A percentile compares a stretch with the other conserved stretches of the same genome.
These are phyloP conservation scores for Lentinula aciculospora DNA, from an alignment of 768 basidiomycete species.

Conservation along the genomic window DNA sequence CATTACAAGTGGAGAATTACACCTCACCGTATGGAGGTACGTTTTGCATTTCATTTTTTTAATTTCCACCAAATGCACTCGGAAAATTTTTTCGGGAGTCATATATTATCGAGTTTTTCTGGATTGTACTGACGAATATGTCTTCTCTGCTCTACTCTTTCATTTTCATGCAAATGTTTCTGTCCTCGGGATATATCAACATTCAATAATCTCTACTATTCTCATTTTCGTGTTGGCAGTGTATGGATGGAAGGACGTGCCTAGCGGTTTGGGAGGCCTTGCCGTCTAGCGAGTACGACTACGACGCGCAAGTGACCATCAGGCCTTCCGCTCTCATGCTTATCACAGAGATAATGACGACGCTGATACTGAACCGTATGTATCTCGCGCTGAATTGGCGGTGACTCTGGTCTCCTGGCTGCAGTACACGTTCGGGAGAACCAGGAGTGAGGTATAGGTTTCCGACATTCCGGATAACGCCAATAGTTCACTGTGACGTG, in stretches of 20 bases:
- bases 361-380: conserved; percentile 70
- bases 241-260: conserved; percentile 53
- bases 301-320: conserved; percentile 56
- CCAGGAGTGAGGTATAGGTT: too few species aligned
- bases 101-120: too few species aligned
- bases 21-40: conserved; percentile 64
- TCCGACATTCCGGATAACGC: not conserved
- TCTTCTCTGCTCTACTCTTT: not conserved
- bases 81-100: not conserved
- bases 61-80: not conserved
- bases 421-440: not conserved
- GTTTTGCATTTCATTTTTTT: conserved; percentile 11
- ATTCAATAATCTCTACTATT: not conserved
- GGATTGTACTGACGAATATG: conserved; percentile 8
- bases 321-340: conserved; percentile 51
- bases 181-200: too few species aligned
- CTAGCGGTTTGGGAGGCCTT: conserved; percentile 68
- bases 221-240: conserved; percentile 32
- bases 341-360: conserved; percentile 75
- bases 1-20: conserved; percentile 74
- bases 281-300: conserved; percentile 44
- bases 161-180: not conserved
- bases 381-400: conserved; percentile 54
- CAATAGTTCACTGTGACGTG: not conserved
- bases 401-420: not conserved